These are phyloP conservation scores for Hortaea sp. DNA, from an alignment of 2,329 filamentous ascomycete species.

Conservation along the genomic window DNA sequence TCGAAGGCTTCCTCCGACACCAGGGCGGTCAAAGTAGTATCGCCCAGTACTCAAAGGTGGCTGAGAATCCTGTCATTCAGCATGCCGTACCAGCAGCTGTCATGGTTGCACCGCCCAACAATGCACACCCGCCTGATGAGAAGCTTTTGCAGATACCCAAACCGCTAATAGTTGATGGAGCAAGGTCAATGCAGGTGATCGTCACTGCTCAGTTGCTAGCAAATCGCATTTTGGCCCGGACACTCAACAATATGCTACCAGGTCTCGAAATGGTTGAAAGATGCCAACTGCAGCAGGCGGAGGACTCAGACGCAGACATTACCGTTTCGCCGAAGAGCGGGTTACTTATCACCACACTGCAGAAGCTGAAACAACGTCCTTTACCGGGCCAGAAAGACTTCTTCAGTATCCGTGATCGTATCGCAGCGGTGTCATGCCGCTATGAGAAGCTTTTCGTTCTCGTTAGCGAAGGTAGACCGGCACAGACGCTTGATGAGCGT, in stretches of 20 bases:
- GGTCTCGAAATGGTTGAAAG: constrained; percentile 48
- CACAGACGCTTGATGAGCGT: constrained; percentile 15
- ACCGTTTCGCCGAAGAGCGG: constrained; percentile 59
- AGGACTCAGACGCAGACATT: constrained; percentile 55
- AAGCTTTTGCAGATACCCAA: neutral
- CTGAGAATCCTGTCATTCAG: neutral
- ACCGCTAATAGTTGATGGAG: constrained; percentile 7
- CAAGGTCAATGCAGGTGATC: constrained; percentile 35
- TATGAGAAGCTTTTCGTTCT: constrained; percentile 63
- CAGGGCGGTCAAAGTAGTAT: constrained; percentile 4
- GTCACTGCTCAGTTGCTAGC: constrained; percentile 40
- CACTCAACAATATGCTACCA: constrained; percentile 42
- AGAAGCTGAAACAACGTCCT: constrained; percentile 61
- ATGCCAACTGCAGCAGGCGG: constrained; percentile 29
- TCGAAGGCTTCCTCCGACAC: constrained; percentile 7
- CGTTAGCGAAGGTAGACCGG: constrained; percentile 39
- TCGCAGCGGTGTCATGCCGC: constrained; percentile 43
- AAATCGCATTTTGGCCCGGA: constrained; percentile 39
- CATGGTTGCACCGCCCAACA: constrained; percentile 5
- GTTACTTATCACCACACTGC: constrained; percentile 59
- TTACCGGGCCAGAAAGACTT: constrained; percentile 49
- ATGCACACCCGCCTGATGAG: neutral
- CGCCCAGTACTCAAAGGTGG: neutral
- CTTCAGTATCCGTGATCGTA: constrained; percentile 42
- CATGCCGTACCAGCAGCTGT: constrained; percentile 4